Conservation (phyloP, 2,329 filamentous ascomycete species). For the Endothia cerciana region DNA sequence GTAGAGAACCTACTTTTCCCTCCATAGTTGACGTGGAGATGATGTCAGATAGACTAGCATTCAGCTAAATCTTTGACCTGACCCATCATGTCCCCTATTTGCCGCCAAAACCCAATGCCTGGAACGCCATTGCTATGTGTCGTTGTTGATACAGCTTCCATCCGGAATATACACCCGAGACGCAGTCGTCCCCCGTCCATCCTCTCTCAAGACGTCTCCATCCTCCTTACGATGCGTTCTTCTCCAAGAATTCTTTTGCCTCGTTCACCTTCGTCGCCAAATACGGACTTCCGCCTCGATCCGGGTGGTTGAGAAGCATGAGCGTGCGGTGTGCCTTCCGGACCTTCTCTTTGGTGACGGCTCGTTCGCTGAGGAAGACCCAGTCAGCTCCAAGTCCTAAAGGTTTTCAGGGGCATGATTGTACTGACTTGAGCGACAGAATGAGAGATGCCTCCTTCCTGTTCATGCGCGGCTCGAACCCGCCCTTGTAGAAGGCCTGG, state of each 20-base stretch:
- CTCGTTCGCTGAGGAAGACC: conserved; percentile 69
- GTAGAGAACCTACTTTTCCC: conserved; percentile 26
- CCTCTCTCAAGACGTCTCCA: conserved; percentile 1
- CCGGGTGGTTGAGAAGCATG: conserved; percentile 97
- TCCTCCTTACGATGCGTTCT: conserved; percentile 48
- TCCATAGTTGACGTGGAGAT: conserved; percentile 14
- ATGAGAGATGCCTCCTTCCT: conserved; percentile 89
- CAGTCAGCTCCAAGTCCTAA: not conserved
- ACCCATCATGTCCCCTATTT: not conserved
- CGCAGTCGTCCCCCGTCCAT: not conserved
- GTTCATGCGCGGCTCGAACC: conserved; percentile 96
- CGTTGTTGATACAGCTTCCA: conserved; percentile 22
- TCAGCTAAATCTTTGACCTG: conserved; percentile 18
- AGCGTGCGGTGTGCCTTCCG: conserved; percentile 93
- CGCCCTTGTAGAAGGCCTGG: conserved; percentile 95
- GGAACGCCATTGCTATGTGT: conserved; percentile 33
- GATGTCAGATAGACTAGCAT: conserved; percentile 16
- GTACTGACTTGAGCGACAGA: conserved; percentile 77
- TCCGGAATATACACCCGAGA: conserved; percentile 24
- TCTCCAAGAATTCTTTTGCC: conserved; percentile 94
- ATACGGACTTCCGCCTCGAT: conserved; percentile 95
- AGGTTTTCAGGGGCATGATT: not conserved
- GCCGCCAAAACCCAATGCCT: conserved; percentile 17
- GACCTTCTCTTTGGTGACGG: conserved; percentile 87
- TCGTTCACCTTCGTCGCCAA: conserved; percentile 98